These are phyloP conservation scores for Leptographium procerum DNA, from an alignment of 2,329 filamentous ascomycete genomes.

Conservation along the genomic window DNA sequence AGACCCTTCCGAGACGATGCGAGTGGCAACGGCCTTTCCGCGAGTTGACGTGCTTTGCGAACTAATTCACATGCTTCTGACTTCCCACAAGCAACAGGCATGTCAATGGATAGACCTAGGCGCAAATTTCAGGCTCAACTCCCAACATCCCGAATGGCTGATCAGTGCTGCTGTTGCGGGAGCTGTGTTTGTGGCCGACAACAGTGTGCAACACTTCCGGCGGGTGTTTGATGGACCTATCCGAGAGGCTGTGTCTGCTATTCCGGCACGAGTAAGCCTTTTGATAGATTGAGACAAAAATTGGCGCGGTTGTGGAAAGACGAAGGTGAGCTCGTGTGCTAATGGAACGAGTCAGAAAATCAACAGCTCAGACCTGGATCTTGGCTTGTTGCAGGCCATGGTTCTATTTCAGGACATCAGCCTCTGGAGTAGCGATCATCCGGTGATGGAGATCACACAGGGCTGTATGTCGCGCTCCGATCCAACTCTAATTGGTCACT, in stretches of 20 bases:
- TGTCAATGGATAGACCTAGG: conserved; percentile 51
- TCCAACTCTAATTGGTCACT: background rate
- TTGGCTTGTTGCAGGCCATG: conserved; percentile 35
- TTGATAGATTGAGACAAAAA: conserved; percentile 15
- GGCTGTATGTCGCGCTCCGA: conserved; percentile 26
- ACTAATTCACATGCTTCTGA: conserved; percentile 48
- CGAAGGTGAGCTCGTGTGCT: background rate
- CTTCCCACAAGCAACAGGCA: conserved; percentile 41
- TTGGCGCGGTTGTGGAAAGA: conserved; percentile 21
- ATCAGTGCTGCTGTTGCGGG: conserved; percentile 47
- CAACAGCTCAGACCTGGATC: conserved; percentile 30
- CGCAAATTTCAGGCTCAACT: conserved; percentile 41
- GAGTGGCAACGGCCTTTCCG: conserved; percentile 50
- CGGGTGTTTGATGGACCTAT: conserved; percentile 40
- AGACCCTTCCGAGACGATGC: conserved; percentile 34
- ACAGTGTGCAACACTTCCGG: conserved; percentile 45
- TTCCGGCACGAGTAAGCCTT: conserved; percentile 21
- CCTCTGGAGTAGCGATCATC: conserved; percentile 40
- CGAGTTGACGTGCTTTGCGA: conserved; percentile 49
- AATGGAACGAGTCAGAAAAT: background rate
- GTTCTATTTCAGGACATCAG: conserved; percentile 37
- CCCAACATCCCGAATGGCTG: conserved; percentile 46
- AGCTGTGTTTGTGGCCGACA: conserved; percentile 41
- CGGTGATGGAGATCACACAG: conserved; percentile 46
- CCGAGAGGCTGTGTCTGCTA: conserved; percentile 19